These are phyloP conservation scores for Cochlearia excelsa DNA, from an alignment of 345 rosid species.

Conservation along the genomic window DNA sequence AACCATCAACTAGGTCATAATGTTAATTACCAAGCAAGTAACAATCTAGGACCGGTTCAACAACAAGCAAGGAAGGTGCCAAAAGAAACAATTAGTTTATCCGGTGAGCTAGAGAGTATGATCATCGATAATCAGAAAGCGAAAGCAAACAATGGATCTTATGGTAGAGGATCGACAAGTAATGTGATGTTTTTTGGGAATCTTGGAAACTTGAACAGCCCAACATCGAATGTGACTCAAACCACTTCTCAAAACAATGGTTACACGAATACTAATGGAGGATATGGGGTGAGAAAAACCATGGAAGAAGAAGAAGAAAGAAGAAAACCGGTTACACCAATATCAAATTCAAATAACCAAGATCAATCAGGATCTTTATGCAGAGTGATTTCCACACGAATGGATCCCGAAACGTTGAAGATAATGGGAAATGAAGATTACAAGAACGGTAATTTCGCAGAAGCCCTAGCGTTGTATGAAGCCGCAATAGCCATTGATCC, in stretches of 20 bases:
- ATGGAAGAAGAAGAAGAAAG: conserved; percentile 29
- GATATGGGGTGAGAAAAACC: conserved; percentile 54
- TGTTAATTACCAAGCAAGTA: conserved; percentile 24
- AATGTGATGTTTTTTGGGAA: conserved; percentile 75
- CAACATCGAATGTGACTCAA: conserved; percentile 31
- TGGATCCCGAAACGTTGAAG: conserved; percentile 90
- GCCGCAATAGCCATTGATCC: conserved; percentile 91
- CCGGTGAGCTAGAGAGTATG: conserved; percentile 88
- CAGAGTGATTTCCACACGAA: conserved; percentile 76
- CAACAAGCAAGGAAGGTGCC: conserved; percentile 51
- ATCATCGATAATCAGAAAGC: conserved; percentile 63
- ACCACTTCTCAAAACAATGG: conserved; percentile 38
- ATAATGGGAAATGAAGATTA: conserved; percentile 97
- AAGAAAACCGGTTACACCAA: conserved; percentile 25
- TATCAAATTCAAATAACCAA: conserved; percentile 12
- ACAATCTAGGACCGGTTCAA: conserved; percentile 14
- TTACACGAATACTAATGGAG: conserved; percentile 32
- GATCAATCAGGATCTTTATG: conserved; percentile 56
- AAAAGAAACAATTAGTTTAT: conserved; percentile 52
- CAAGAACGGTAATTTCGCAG: conserved; percentile 74
- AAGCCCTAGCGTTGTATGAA: conserved; percentile 79
- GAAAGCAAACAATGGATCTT: conserved; percentile 39
- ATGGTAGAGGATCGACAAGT: conserved; percentile 80
- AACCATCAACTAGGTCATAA: conserved; percentile 26
- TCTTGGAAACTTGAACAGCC: conserved; percentile 78